phyloP scores from a whole-genome alignment of 2,329 filamentous ascomycete species.

The Aaosphaeria pasadenensis region DNA sequence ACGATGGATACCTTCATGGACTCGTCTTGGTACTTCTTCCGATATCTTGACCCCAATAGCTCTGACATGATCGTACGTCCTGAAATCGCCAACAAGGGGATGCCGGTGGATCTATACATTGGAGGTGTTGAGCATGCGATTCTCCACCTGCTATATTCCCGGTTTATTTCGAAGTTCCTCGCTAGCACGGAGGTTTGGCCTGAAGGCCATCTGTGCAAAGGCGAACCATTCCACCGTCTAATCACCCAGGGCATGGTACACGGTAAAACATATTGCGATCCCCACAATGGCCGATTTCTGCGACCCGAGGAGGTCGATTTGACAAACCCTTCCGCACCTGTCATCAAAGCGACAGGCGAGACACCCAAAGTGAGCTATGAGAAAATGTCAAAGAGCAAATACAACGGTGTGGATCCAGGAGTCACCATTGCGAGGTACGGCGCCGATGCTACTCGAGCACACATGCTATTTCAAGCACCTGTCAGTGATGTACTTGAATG shows the following conservation, averaged over 20 bases:
- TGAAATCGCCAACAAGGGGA: conserved; percentile 51
- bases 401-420: conserved; percentile 84
- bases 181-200: conserved; percentile 52
- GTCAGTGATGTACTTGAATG: conserved; percentile 82
- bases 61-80: conserved; percentile 58
- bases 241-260: conserved; percentile 93
- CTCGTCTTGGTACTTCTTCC: conserved; percentile 89
- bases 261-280: conserved; percentile 77
- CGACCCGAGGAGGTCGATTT: conserved; percentile 72
- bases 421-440: conserved; percentile 71
- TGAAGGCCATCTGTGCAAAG: conserved; percentile 35
- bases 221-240: conserved; percentile 78
- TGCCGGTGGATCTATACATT: conserved; percentile 85
- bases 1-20: conserved; percentile 98
- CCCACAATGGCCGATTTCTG: conserved; percentile 71
- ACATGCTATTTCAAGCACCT: conserved; percentile 86
- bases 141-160: conserved; percentile 80
- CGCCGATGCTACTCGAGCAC: conserved; percentile 78
- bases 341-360: conserved; percentile 60
- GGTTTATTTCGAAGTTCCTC: conserved; percentile 88
- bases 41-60: conserved; percentile 73
- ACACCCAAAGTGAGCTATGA: conserved; percentile 66
- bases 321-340: conserved; percentile 53
- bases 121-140: conserved; percentile 91
- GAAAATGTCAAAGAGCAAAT: conserved; percentile 95